These are phyloP conservation scores for Kodamaea lidongshanica DNA, from an alignment of 805 yeast genomes.

Conservation along the genomic window DNA sequence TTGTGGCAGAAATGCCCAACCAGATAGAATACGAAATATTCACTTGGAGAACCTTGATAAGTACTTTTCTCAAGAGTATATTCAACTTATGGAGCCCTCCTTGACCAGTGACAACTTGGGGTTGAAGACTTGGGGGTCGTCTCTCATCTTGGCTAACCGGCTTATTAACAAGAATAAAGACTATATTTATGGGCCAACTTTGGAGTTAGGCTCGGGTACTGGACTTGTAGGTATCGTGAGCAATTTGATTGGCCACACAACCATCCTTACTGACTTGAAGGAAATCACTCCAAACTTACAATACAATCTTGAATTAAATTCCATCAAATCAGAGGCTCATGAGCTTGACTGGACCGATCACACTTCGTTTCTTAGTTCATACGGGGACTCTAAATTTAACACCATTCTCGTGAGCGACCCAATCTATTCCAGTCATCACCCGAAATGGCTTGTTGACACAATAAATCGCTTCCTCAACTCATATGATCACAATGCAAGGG, in stretches of 20 bases:
- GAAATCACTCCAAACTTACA: constrained; percentile 67
- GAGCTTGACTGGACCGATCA: constrained; percentile 80
- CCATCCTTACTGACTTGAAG: constrained; percentile 67
- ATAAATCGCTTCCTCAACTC: constrained; percentile 40
- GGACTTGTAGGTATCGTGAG: constrained; percentile 81
- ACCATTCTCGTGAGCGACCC: constrained; percentile 82
- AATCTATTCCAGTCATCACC: constrained; percentile 78
- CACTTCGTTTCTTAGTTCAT: constrained; percentile 16
- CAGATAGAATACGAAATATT: constrained; percentile 60
- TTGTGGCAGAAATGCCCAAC: constrained; percentile 81
- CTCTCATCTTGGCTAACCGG: constrained; percentile 59
- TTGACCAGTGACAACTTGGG: constrained; percentile 84
- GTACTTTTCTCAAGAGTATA: constrained; percentile 9
- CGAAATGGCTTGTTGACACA: constrained; percentile 62
- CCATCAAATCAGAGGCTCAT: constrained; percentile 30
- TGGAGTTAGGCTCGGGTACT: constrained; percentile 94
- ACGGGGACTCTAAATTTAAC: constrained; percentile 33
- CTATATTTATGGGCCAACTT: constrained; percentile 25
- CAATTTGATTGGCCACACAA: constrained; percentile 43
- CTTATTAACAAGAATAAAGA: constrained; percentile 27
- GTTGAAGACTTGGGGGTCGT: constrained; percentile 93
- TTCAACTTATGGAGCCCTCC: constrained; percentile 69
- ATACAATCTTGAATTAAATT: constrained; percentile 54
- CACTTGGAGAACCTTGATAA: constrained; percentile 31
- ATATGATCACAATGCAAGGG: constrained; percentile 28